Percentiles rank a stretch among this genome's conserved stretches.
Conservation (phyloP, 768 basidiomycete species). For the Inosperma sp. region DNA sequence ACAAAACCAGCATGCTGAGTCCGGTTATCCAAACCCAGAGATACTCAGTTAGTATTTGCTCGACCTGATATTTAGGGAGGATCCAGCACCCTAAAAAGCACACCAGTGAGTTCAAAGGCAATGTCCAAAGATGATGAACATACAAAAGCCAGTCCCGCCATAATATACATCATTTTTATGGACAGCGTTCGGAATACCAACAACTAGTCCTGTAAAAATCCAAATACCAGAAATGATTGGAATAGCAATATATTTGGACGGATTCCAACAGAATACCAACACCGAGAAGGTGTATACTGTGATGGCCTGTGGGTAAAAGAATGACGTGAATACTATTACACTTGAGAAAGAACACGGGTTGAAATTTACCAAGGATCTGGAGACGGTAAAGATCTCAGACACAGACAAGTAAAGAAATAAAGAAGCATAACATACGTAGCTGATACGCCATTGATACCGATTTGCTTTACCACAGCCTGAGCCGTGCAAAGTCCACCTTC, state of each 20-base stretch:
- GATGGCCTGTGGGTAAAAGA: conserved; percentile 32
- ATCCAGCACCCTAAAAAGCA: conserved; percentile 62
- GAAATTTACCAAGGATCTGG: conserved; percentile 24
- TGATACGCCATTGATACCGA: conserved; percentile 46
- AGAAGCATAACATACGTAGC: conserved; percentile 31
- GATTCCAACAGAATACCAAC: conserved; percentile 39
- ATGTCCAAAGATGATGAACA: neutral
- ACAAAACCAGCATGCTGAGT: conserved; percentile 39
- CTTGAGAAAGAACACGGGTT: neutral
- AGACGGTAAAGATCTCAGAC: conserved; percentile 1
- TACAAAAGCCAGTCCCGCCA: conserved; percentile 31
- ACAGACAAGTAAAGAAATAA: conserved; percentile 7
- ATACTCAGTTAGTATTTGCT: conserved; percentile 46
- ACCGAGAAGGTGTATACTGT: conserved; percentile 47
- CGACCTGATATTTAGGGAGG: conserved; percentile 24
- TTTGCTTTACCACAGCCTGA: conserved; percentile 45
- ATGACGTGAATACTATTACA: neutral
- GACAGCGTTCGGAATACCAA: conserved; percentile 34
- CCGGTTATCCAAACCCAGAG: conserved; percentile 50
- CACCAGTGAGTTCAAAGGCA: neutral
- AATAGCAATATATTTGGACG: conserved; percentile 29
- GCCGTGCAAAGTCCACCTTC: conserved; percentile 40
- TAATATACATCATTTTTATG: conserved; percentile 37
- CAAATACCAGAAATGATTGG: conserved; percentile 36
- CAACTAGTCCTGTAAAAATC: conserved; percentile 36